These are phyloP conservation scores for Prunus campanulata DNA, from an alignment of 306 rosid genomes.

Conservation along the genomic window DNA sequence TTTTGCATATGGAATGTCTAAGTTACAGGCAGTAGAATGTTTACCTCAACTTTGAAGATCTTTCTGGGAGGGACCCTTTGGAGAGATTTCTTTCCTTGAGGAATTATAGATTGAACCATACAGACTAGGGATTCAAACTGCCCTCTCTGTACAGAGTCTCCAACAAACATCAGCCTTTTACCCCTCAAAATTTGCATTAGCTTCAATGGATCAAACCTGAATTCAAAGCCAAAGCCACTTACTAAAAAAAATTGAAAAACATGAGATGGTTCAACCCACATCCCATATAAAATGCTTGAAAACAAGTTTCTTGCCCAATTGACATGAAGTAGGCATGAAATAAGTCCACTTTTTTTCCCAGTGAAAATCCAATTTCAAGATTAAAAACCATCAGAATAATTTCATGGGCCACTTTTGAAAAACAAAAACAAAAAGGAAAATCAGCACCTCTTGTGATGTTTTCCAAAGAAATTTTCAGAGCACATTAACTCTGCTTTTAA, in stretches of 20 bases:
- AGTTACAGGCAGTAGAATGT: not conserved
- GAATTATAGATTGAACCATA: slow-evolving; percentile 72
- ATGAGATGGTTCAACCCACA: not conserved
- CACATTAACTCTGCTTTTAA: no score
- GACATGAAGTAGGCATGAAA: no score
- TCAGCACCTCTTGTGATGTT: no score
- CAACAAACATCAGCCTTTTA: slow-evolving; percentile 81
- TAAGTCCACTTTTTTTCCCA: not conserved
- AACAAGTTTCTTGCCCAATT: not conserved
- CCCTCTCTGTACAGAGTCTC: slow-evolving; percentile 85
- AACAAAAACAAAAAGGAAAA: no score
- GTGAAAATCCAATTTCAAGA: not conserved
- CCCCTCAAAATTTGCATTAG: slow-evolving; percentile 66
- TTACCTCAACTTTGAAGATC: slow-evolving; percentile 71
- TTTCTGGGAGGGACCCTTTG: slow-evolving; percentile 77
- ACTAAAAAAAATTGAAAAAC: not conserved
- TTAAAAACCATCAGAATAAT: not conserved
- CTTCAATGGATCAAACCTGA: slow-evolving; percentile 84
- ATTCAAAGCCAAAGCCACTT: not conserved
- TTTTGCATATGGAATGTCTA: no score
- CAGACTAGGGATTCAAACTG: slow-evolving; percentile 94
- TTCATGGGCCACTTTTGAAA: no score
- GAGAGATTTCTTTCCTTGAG: slow-evolving; percentile 69
- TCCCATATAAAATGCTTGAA: not conserved
- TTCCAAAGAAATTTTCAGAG: no score